Evolutionary conservation across 1,139 yeast species (phyloP).

Genomic region (Pichia sp.): DNA sequence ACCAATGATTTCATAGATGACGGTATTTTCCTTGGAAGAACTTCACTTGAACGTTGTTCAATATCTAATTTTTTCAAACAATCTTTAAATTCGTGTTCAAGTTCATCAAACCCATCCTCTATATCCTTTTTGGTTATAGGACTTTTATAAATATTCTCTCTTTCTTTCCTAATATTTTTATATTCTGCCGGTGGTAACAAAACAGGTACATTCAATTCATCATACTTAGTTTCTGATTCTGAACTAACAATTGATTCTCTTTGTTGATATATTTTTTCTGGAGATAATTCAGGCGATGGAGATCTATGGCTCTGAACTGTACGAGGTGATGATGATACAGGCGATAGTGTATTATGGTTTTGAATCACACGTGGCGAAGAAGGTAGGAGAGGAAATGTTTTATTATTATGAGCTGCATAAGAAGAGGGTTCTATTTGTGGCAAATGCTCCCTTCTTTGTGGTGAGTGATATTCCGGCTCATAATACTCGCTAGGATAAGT

Average conservation of each 20-base stretch:
- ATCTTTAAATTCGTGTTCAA: constrained; percentile 24
- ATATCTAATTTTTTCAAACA: constrained; percentile 16
- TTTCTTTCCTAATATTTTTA: background rate
- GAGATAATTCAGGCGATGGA: background rate
- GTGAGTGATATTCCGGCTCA: no score
- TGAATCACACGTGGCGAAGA: no score
- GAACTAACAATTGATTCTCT: background rate
- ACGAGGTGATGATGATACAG: background rate
- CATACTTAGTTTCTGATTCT: background rate
- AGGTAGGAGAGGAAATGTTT: no score
- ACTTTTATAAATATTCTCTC: background rate
- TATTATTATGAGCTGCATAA: background rate
- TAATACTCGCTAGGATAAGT: no score
- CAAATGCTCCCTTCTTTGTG: background rate
- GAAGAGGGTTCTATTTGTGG: background rate
- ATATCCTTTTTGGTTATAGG: constrained; percentile 1
- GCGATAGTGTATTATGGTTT: no score
- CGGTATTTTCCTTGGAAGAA: constrained; percentile 4
- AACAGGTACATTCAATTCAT: background rate
- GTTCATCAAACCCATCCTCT: constrained; percentile 17
- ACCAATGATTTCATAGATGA: constrained; percentile 2
- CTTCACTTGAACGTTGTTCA: background rate
- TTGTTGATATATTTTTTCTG: background rate
- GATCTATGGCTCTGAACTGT: background rate
- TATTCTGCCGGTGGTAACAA: constrained; percentile 3